A percentile compares a stretch with the other conserved stretches of the same genome.
phyloP scores from a whole-genome alignment of 2,329 filamentous ascomycete species.

The Aspergillus pseudonomiae region DNA sequence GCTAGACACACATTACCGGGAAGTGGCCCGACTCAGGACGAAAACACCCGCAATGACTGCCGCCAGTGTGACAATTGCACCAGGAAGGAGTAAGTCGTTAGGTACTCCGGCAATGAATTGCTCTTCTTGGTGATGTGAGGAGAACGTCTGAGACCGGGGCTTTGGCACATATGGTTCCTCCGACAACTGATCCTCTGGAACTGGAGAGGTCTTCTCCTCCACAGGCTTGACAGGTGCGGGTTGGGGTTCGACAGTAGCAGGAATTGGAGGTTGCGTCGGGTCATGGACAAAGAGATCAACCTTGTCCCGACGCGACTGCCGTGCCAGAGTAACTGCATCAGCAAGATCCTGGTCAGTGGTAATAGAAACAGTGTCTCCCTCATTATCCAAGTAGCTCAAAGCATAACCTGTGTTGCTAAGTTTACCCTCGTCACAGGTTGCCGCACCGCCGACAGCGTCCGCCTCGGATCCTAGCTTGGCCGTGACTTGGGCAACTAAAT shows the following conservation, averaged over 20 bases:
- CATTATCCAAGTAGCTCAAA: constrained; percentile 93
- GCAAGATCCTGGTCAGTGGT: constrained; percentile 92
- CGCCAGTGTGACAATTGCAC: constrained; percentile 91
- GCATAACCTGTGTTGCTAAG: constrained; percentile 80
- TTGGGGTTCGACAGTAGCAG: constrained; percentile 63
- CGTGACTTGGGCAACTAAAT: constrained; percentile 75
- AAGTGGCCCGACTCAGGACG: constrained; percentile 72
- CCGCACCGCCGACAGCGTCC: constrained; percentile 79
- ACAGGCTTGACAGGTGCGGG: constrained; percentile 54
- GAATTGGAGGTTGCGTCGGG: constrained; percentile 82
- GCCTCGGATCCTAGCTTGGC: constrained; percentile 84
- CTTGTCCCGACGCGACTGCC: constrained; percentile 79
- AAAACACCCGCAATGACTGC: constrained; percentile 95
- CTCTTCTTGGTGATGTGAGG: constrained; percentile 61
- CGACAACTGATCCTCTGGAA: constrained; percentile 58
- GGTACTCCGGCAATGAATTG: constrained; percentile 89
- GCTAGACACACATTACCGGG: constrained; percentile 37
- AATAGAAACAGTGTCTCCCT: constrained; percentile 94
- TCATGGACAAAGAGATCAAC: constrained; percentile 97
- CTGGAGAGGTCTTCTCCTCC: constrained; percentile 45
- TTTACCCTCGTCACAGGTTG: constrained; percentile 76
- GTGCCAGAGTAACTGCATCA: constrained; percentile 84
- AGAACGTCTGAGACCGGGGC: constrained; percentile 46
- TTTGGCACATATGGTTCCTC: constrained; percentile 46
- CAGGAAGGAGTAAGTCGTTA: constrained; percentile 89